A percentile compares a stretch with the other conserved stretches of the same genome.
phyloP scores from a whole-genome alignment of 2,329 filamentous ascomycete genomes.

The Harringtonia aguacate region DNA sequence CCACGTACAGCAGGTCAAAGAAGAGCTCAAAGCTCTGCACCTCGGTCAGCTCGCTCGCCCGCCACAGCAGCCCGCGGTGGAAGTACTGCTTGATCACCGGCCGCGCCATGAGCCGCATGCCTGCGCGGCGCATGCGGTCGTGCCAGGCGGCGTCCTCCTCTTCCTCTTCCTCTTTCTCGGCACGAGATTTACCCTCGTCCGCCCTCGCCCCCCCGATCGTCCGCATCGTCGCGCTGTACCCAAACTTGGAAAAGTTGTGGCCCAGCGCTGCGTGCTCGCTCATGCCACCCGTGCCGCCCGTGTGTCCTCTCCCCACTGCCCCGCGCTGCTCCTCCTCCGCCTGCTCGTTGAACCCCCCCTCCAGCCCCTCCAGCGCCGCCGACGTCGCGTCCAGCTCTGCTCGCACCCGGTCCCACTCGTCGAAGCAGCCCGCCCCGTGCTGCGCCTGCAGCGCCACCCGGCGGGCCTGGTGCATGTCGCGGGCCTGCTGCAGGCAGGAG shows the following conservation, averaged over 20 bases:
- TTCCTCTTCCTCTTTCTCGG: slow-evolving; percentile 10
- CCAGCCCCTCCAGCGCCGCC: slow-evolving; percentile 41
- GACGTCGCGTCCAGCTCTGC: slow-evolving; percentile 40
- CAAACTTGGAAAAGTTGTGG: slow-evolving; percentile 53
- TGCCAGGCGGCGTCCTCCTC: slow-evolving; percentile 9
- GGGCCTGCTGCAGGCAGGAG: slow-evolving; percentile 35
- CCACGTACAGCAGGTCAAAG: slow-evolving; percentile 52
- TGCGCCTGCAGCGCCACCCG: slow-evolving; percentile 34
- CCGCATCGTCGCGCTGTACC: slow-evolving; percentile 47
- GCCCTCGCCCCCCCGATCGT: slow-evolving; percentile 22
- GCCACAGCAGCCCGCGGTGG: slow-evolving; percentile 53
- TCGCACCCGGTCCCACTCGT: slow-evolving; percentile 46
- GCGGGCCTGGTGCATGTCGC: slow-evolving; percentile 39
- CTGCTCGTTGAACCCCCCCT: no score
- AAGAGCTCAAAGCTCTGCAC: slow-evolving; percentile 56
- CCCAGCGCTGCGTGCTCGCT: slow-evolving; percentile 38
- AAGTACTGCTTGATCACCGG: slow-evolving; percentile 56
- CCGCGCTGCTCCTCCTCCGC: no score
- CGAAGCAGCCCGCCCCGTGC: slow-evolving; percentile 35
- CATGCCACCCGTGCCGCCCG: no score
- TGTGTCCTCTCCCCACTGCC: no score
- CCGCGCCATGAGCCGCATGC: slow-evolving; percentile 46
- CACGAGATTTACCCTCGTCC: slow-evolving; percentile 6
- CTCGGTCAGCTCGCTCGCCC: slow-evolving; percentile 45
- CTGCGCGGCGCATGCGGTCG: slow-evolving; percentile 23